Conservation (phyloP, 164 flowering plant species). For the Euptelea pleiosperma region DNA sequence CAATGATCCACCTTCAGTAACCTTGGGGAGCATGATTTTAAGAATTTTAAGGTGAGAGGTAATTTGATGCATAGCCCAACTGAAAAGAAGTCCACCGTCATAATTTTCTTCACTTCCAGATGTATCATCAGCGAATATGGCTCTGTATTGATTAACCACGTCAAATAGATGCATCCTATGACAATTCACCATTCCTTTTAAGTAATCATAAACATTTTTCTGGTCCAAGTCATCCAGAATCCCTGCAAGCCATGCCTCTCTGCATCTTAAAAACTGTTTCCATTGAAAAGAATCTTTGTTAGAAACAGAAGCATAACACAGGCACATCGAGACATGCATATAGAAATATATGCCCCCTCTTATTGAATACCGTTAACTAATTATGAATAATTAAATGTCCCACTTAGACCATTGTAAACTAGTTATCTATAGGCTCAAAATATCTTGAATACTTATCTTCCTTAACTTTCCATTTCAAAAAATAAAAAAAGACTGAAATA, state of each 20-base stretch:
- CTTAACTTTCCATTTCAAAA: not conserved
- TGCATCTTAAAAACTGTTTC: slow-evolving; percentile 85
- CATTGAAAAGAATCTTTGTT: slow-evolving; percentile 10
- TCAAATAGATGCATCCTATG: slow-evolving; percentile 93
- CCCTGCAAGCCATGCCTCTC: slow-evolving; percentile 94
- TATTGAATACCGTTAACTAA: not conserved
- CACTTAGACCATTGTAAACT: not conserved
- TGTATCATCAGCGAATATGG: slow-evolving; percentile 94
- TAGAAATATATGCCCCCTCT: not conserved
- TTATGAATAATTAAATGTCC: not conserved
- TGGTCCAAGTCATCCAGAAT: slow-evolving; percentile 96
- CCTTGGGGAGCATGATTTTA: slow-evolving; percentile 84
- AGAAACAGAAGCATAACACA: not conserved
- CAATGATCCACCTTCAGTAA: slow-evolving; percentile 87
- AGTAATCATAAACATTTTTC: slow-evolving; percentile 83
- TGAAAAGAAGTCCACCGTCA: slow-evolving; percentile 97
- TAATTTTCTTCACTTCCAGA: slow-evolving; percentile 96
- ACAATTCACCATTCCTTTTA: slow-evolving; percentile 88
- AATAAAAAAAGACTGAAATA: not conserved
- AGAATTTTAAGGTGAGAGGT: slow-evolving; percentile 76
- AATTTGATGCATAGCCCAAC: slow-evolving; percentile 98
- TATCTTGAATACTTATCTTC: not conserved
- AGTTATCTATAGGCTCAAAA: not conserved
- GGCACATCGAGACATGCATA: not conserved
- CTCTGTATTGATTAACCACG: slow-evolving; percentile 96